phyloP scores from a whole-genome alignment of 306 rosid species.

The Canavalia ensiformis region DNA sequence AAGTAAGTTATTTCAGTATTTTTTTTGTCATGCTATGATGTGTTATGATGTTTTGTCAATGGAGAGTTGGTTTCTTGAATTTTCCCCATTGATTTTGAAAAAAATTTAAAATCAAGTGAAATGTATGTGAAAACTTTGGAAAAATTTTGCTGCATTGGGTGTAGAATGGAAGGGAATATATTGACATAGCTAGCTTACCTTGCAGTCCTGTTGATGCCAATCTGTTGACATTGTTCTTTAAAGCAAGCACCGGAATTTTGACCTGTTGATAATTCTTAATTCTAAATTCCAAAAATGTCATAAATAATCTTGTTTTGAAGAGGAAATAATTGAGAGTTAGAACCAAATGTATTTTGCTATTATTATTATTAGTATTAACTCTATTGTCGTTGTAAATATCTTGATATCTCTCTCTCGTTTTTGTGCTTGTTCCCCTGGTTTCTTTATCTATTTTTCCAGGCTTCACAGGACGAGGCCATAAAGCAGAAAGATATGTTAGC shows the following conservation, averaged over 20 bases:
- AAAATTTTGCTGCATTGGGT: background rate
- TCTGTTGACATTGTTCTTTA: slow-evolving; percentile 32
- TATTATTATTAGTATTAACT: background rate
- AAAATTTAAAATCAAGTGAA: slow-evolving; percentile 27
- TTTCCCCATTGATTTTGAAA: background rate
- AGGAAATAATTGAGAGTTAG: slow-evolving; percentile 23
- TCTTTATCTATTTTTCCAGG: slow-evolving; percentile 56
- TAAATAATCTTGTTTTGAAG: slow-evolving; percentile 7
- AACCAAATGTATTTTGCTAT: background rate
- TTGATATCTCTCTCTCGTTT: background rate
- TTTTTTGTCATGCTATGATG: background rate
- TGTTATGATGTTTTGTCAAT: background rate
- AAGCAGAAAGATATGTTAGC: slow-evolving; percentile 66
- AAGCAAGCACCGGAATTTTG: slow-evolving; percentile 28
- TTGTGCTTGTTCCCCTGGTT: slow-evolving; percentile 5
- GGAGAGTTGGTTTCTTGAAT: slow-evolving; percentile 4
- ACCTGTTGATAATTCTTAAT: background rate
- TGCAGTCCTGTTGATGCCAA: slow-evolving; percentile 31
- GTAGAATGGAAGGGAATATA: slow-evolving; percentile 10
- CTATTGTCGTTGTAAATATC: slow-evolving; percentile 6
- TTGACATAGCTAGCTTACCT: slow-evolving; percentile 8
- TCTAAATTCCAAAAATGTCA: slow-evolving; percentile 16
- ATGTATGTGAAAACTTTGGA: background rate
- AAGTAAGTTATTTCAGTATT: slow-evolving; percentile 56
- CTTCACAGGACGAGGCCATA: slow-evolving; percentile 67